Percentiles rank a stretch among this genome's conserved stretches.
phyloP scores from a whole-genome alignment of 2,329 filamentous ascomycete species.

The Chaetomium sp. region DNA sequence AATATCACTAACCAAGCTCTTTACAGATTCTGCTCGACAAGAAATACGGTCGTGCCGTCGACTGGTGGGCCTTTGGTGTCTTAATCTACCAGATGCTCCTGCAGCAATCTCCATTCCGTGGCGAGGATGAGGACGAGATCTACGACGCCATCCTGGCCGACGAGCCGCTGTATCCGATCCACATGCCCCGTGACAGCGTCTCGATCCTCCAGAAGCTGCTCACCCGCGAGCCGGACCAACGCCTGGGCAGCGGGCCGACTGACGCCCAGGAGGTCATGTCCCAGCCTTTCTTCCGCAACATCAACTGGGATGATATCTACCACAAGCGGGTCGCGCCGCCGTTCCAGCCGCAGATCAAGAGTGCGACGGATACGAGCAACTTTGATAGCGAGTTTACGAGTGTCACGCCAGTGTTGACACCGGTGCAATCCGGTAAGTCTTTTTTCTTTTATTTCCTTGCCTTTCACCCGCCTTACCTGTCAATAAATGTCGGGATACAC shows the following conservation, averaged over 20 bases:
- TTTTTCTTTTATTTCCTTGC: background rate
- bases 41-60: slow-evolving; percentile 93
- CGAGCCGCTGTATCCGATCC: slow-evolving; percentile 94
- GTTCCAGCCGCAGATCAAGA: slow-evolving; percentile 85
- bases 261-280: slow-evolving; percentile 99
- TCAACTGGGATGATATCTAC: slow-evolving; percentile 99
- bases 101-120: slow-evolving; percentile 96
- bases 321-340: slow-evolving; percentile 87
- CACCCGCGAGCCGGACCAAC: slow-evolving; percentile 87
- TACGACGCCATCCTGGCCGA: slow-evolving; percentile 98
- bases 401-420: slow-evolving; percentile 93
- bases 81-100: slow-evolving; percentile 99
- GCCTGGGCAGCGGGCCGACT: slow-evolving; percentile 88
- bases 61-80: slow-evolving; percentile 99
- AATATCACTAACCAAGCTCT: slow-evolving; percentile 33
- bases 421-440: slow-evolving; percentile 86
- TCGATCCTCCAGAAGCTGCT: slow-evolving; percentile 96
- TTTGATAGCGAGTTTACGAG: slow-evolving; percentile 99
- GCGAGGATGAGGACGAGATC: slow-evolving; percentile 98
- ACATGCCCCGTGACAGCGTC: slow-evolving; percentile 97
- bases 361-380: slow-evolving; percentile 96
- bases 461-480: no score
- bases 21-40: slow-evolving; percentile 87
- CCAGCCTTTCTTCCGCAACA: slow-evolving; percentile 94
- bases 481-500: background rate